Evolutionary conservation across 805 yeast species (phyloP).

Genomic region (Cyberlindnera saturnus): DNA sequence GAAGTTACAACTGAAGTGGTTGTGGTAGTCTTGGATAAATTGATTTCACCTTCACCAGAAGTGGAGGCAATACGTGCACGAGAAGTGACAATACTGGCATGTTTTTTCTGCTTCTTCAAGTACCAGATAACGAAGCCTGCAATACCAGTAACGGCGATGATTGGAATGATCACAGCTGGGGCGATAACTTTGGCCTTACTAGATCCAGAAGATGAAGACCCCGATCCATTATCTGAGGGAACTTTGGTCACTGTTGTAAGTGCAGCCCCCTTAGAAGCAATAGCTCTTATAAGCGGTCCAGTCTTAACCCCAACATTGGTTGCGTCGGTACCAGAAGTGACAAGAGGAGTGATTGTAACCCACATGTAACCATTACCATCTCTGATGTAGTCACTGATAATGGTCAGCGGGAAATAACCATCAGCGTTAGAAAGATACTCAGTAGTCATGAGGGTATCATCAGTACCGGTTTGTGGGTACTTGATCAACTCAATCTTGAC

Average conservation of each 20-base stretch:
- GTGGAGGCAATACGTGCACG: neutral
- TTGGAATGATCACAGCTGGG: constrained; percentile 40
- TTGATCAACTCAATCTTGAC: constrained; percentile 29
- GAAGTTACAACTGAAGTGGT: constrained; percentile 18
- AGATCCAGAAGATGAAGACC: constrained; percentile 12
- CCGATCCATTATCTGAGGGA: constrained; percentile 33
- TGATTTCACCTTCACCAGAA: constrained; percentile 15
- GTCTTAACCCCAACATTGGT: constrained; percentile 31
- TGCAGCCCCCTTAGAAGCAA: constrained; percentile 28
- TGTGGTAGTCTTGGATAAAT: constrained; percentile 21
- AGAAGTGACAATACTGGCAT: constrained; percentile 2
- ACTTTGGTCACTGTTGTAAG: constrained; percentile 27
- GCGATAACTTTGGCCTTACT: constrained; percentile 28
- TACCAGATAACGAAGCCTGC: constrained; percentile 27
- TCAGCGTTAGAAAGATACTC: constrained; percentile 30
- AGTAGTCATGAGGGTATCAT: constrained; percentile 28
- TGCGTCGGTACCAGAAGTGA: constrained; percentile 29
- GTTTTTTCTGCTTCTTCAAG: constrained; percentile 21
- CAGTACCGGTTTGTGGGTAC: constrained; percentile 29
- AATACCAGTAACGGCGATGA: constrained; percentile 27
- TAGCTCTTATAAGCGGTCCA: constrained; percentile 36
- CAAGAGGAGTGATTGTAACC: constrained; percentile 33
- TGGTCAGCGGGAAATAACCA: constrained; percentile 34
- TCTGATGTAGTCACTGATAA: constrained; percentile 27
- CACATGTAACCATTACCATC: constrained; percentile 32